These are phyloP conservation scores for Monascus purpureus DNA, from an alignment of 495 filamentous ascomycete genomes.

Conservation along the genomic window DNA sequence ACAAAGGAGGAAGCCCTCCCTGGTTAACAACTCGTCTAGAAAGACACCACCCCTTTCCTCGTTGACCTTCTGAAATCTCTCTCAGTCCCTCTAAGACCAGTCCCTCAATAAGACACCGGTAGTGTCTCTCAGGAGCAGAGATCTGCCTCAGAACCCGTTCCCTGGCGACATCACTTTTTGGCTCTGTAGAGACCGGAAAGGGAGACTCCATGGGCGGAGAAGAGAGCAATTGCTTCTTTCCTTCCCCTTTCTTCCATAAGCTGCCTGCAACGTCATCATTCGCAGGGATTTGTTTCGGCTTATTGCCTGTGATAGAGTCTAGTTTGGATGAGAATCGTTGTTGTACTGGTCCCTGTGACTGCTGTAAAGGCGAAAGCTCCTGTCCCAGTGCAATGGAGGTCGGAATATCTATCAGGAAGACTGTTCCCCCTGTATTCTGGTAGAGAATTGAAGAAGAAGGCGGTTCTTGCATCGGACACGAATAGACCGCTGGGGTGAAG, in stretches of 20 bases:
- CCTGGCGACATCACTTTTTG: slow-evolving; percentile 26
- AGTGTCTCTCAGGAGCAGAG: slow-evolving; percentile 12
- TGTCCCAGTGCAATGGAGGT: slow-evolving; percentile 39
- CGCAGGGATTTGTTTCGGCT: too few species aligned
- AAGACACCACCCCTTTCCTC: slow-evolving; percentile 26
- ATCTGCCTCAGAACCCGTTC: slow-evolving; percentile 20
- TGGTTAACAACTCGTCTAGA: slow-evolving; percentile 8
- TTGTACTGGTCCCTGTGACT: background rate
- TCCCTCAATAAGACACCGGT: slow-evolving; percentile 18
- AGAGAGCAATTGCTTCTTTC: slow-evolving; percentile 16
- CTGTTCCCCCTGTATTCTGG: slow-evolving; percentile 25
- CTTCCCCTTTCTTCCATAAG: slow-evolving; percentile 1
- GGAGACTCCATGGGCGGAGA: slow-evolving; percentile 15
- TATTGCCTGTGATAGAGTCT: too few species aligned
- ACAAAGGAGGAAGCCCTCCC: too few species aligned
- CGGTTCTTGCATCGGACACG: background rate
- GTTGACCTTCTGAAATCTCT: slow-evolving; percentile 11
- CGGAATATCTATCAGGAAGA: slow-evolving; percentile 51
- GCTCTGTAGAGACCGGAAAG: slow-evolving; percentile 24
- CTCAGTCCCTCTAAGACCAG: slow-evolving; percentile 12
- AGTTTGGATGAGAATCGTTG: too few species aligned
- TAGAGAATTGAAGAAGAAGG: slow-evolving; percentile 30
- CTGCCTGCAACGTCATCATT: too few species aligned
- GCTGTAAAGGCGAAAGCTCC: slow-evolving; percentile 7
- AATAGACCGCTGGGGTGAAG: too few species aligned